Evolutionary conservation across 2,329 filamentous ascomycete genomes (phyloP).

Genomic region (Exophiala xenobiotica): DNA sequence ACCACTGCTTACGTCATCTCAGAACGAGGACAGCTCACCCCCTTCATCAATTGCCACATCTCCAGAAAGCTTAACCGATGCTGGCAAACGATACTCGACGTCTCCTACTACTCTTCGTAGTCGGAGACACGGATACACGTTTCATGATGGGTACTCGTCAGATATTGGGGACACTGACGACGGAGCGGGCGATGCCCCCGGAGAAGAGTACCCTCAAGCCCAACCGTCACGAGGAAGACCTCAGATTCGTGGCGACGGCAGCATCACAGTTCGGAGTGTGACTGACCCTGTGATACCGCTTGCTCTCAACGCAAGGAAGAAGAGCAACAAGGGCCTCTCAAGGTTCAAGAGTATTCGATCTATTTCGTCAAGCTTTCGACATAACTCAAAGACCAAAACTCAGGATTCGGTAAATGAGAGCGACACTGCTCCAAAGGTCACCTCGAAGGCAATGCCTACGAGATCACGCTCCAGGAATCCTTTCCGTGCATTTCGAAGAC

Average conservation of each 20-base stretch:
- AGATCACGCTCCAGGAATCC: constrained; percentile 6
- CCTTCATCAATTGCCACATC: constrained; percentile 3
- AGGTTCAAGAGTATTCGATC: constrained; percentile 11
- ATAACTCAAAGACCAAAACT: constrained; percentile 1
- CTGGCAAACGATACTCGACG: neutral
- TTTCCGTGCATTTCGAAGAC: constrained; percentile 13
- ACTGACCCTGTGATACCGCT: neutral
- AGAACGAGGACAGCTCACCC: neutral
- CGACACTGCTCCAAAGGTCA: neutral
- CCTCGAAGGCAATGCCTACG: neutral
- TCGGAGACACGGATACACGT: constrained; percentile 10
- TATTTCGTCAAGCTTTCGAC: constrained; percentile 11
- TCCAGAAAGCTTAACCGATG: neutral
- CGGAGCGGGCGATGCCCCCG: constrained; percentile 5
- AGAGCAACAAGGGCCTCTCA: neutral
- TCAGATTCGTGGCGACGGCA: constrained; percentile 6
- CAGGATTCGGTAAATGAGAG: neutral
- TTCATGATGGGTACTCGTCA: neutral
- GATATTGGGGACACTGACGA: constrained; percentile 17
- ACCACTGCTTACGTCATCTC: constrained; percentile 2
- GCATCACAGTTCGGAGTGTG: neutral
- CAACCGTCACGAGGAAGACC: constrained; percentile 12
- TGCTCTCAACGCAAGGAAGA: neutral
- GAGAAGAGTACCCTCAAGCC: neutral
- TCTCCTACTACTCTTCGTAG: neutral